Conservation (phyloP, 164 flowering plant genomes). For the Akebia trifoliata region DNA sequence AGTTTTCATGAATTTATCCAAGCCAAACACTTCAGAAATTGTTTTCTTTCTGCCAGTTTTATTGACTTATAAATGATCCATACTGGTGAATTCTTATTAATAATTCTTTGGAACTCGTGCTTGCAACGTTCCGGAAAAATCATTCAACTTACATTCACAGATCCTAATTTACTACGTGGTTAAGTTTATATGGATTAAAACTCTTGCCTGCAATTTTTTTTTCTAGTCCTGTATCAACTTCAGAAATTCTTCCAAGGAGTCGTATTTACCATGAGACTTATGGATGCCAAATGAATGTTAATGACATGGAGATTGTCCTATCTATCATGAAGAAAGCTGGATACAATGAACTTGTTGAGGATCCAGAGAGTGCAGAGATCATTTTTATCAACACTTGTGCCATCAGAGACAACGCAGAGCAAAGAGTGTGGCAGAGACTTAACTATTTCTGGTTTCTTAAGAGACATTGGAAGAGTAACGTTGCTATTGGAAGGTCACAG, state of each 20-base stretch:
- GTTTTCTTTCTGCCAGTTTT: too few relatives aligned
- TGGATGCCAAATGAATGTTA: constrained; percentile 97
- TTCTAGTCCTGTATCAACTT: constrained; percentile 33
- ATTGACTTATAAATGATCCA: too few relatives aligned
- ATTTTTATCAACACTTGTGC: constrained; percentile 97
- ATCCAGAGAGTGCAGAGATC: constrained; percentile 91
- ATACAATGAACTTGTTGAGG: constrained; percentile 61
- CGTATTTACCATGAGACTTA: constrained; percentile 97
- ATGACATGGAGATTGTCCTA: constrained; percentile 97
- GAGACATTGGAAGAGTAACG: constrained; percentile 89
- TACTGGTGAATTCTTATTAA: too few relatives aligned
- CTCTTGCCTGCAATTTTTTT: not conserved
- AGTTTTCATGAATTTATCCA: too few relatives aligned
- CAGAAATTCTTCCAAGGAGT: constrained; percentile 53
- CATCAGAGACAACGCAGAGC: constrained; percentile 97
- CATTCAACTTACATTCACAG: too few relatives aligned
- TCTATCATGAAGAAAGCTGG: constrained; percentile 94
- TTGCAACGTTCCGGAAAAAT: too few relatives aligned
- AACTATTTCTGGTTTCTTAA: constrained; percentile 99
- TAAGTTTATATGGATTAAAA: too few relatives aligned
- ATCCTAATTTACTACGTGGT: too few relatives aligned
- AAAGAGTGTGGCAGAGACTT: constrained; percentile 94
- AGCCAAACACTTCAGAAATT: too few relatives aligned
- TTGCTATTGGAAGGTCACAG: constrained; percentile 67
- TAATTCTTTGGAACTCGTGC: too few relatives aligned